Conservation (phyloP, 2,329 filamentous ascomycete species). For the Monosporascus sp. region DNA sequence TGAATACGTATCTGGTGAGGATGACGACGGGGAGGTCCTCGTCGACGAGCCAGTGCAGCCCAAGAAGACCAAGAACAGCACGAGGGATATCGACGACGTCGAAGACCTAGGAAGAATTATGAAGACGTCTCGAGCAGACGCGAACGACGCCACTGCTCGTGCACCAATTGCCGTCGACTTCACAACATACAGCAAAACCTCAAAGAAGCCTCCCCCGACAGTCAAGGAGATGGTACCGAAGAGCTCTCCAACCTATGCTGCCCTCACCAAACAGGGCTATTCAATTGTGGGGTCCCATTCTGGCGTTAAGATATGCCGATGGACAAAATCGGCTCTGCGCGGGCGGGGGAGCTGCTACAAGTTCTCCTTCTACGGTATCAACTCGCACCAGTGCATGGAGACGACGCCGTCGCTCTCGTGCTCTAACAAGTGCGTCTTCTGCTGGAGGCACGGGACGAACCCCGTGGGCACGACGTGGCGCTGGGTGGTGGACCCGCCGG, state of each 20-base stretch:
- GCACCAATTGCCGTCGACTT: constrained; percentile 77
- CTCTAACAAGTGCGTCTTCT: constrained; percentile 98
- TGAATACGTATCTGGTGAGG: constrained; percentile 58
- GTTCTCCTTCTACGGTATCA: constrained; percentile 94
- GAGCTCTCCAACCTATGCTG: constrained; percentile 78
- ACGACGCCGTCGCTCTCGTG: constrained; percentile 92
- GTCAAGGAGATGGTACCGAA: constrained; percentile 93
- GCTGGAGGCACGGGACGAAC: constrained; percentile 97
- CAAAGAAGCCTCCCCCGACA: constrained; percentile 38
- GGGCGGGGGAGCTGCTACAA: constrained; percentile 97
- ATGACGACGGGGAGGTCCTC: constrained; percentile 47
- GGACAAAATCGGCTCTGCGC: constrained; percentile 94
- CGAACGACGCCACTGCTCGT: constrained; percentile 22
- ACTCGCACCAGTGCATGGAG: constrained; percentile 97
- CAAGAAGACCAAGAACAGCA: constrained; percentile 34
- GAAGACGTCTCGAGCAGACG: constrained; percentile 37
- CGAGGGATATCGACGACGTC: constrained; percentile 62
- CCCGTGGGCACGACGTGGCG: constrained; percentile 95
- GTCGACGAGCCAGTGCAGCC: constrained; percentile 42
- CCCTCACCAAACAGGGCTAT: constrained; percentile 94
- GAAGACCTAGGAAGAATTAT: constrained; percentile 75
- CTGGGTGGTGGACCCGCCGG: constrained; percentile 88
- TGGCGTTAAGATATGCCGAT: constrained; percentile 95
- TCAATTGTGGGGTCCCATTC: constrained; percentile 92
- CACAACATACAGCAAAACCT: constrained; percentile 60